phyloP scores from a whole-genome alignment of 2,329 filamentous ascomycete genomes.

The Coniella vitis region DNA sequence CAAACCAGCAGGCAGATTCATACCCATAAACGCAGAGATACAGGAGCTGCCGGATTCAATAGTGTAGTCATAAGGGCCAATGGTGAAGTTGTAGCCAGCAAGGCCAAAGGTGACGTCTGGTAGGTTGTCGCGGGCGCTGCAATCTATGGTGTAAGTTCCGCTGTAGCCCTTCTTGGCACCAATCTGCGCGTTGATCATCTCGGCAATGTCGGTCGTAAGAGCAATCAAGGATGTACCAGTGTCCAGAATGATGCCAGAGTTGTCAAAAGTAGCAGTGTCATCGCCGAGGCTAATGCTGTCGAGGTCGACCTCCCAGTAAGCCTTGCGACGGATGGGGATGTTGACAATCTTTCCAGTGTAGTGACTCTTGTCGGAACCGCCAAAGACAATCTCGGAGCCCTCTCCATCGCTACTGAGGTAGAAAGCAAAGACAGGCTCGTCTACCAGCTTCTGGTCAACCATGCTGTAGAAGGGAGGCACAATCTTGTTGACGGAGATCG shows the following conservation, averaged over 20 bases:
- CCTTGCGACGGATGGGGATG: conserved; percentile 94
- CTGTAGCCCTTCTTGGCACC: conserved; percentile 97
- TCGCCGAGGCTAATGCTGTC: conserved; percentile 86
- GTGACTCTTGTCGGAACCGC: conserved; percentile 77
- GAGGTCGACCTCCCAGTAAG: conserved; percentile 99
- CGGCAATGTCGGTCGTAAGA: conserved; percentile 82
- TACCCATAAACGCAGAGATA: conserved; percentile 96
- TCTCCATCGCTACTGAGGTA: conserved; percentile 77
- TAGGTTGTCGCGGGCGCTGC: conserved; percentile 71
- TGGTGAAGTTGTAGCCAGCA: conserved; percentile 87
- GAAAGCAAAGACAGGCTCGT: conserved; percentile 92
- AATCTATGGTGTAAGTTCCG: conserved; percentile 94
- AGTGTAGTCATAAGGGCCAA: conserved; percentile 85
- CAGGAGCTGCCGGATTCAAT: conserved; percentile 92
- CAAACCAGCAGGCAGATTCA: conserved; percentile 88
- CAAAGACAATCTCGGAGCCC: conserved; percentile 83
- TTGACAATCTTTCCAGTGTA: conserved; percentile 81
- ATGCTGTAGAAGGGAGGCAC: conserved; percentile 95
- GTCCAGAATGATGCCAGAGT: conserved; percentile 94
- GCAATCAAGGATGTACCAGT: conserved; percentile 97
- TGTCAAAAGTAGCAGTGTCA: conserved; percentile 79
- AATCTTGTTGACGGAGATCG: conserved; percentile 94
- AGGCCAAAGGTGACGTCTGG: conserved; percentile 91
- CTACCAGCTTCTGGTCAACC: conserved; percentile 81
- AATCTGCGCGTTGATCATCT: conserved; percentile 95